These are phyloP conservation scores for Backusella australiensis DNA, from an alignment of 192 early-diverging fungal species.

Conservation along the genomic window DNA sequence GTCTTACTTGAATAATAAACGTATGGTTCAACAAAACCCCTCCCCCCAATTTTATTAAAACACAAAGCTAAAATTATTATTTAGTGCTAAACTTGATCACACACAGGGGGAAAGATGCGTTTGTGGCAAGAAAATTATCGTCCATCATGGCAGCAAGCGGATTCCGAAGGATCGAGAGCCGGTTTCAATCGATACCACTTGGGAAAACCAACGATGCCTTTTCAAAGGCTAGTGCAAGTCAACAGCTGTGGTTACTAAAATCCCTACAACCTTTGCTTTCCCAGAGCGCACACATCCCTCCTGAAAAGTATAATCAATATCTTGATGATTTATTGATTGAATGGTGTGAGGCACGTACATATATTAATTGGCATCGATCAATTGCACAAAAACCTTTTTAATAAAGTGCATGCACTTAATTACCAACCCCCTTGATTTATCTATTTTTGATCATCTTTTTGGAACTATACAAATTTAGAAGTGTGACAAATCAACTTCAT, in stretches of 20 bases:
- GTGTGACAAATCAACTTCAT: background rate
- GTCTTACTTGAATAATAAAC: constrained; percentile 21
- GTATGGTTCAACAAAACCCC: constrained; percentile 10
- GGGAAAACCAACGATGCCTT: constrained; percentile 12
- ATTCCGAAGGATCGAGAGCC: constrained; percentile 29
- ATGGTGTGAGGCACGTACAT: constrained; percentile 23
- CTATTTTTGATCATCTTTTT: background rate
- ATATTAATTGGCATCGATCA: constrained; percentile 33
- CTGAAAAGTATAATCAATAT: constrained; percentile 12
- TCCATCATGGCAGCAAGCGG: constrained; percentile 26
- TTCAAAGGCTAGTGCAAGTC: constrained; percentile 15
- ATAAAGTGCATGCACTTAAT: constrained; percentile 4
- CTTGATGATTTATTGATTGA: constrained; percentile 12
- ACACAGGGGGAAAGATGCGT: constrained; percentile 24
- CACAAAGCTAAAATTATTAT: background rate
- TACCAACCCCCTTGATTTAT: background rate
- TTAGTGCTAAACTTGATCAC: background rate
- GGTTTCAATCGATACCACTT: constrained; percentile 32
- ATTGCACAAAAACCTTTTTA: constrained; percentile 30
- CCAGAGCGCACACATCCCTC: background rate
- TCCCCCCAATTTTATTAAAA: background rate
- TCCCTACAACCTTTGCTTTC: background rate
- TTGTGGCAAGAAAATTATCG: constrained; percentile 22
- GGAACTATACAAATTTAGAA: background rate
- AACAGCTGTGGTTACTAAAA: constrained; percentile 16